phyloP scores from a whole-genome alignment of 805 yeast species.

The Candida palmyrensis region DNA sequence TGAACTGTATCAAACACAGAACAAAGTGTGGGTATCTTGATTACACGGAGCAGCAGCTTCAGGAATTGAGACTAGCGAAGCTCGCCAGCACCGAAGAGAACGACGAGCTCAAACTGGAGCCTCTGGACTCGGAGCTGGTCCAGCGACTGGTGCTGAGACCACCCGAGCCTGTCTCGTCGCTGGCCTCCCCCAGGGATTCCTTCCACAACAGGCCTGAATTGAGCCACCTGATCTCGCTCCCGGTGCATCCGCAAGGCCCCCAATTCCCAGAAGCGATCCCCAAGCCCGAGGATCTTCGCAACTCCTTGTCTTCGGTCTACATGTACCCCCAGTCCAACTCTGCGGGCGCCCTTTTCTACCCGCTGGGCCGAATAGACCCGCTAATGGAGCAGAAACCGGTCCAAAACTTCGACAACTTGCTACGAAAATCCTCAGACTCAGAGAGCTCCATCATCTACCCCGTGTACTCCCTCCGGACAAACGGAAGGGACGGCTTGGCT shows the following conservation, averaged over 20 bases:
- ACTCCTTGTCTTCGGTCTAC: too few relatives aligned
- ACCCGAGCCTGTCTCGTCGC: too few relatives aligned
- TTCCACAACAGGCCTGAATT: too few relatives aligned
- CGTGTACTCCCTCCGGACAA: constrained; percentile 19
- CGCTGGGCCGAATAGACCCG: too few relatives aligned
- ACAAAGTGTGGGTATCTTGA: constrained; percentile 35
- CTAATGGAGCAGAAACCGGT: background rate
- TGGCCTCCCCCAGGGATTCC: too few relatives aligned
- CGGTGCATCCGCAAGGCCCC: too few relatives aligned
- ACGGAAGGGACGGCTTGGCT: background rate
- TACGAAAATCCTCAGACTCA: constrained; percentile 14
- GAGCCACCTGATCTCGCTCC: too few relatives aligned
- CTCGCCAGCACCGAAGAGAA: constrained; percentile 5
- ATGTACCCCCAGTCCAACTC: too few relatives aligned
- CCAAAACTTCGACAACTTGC: constrained; percentile 28
- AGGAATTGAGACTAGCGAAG: constrained; percentile 19
- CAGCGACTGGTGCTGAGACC: constrained; percentile 1
- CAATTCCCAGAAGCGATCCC: too few relatives aligned
- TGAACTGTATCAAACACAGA: constrained; percentile 36
- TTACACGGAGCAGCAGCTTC: constrained; percentile 26
- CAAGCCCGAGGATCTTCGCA: too few relatives aligned
- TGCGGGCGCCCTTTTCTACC: too few relatives aligned
- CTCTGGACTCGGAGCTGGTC: background rate
- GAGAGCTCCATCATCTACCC: constrained; percentile 34
- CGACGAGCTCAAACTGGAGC: background rate